phyloP scores from a whole-genome alignment of 495 filamentous ascomycete genomes.

The Jackrogersella multiformis region DNA sequence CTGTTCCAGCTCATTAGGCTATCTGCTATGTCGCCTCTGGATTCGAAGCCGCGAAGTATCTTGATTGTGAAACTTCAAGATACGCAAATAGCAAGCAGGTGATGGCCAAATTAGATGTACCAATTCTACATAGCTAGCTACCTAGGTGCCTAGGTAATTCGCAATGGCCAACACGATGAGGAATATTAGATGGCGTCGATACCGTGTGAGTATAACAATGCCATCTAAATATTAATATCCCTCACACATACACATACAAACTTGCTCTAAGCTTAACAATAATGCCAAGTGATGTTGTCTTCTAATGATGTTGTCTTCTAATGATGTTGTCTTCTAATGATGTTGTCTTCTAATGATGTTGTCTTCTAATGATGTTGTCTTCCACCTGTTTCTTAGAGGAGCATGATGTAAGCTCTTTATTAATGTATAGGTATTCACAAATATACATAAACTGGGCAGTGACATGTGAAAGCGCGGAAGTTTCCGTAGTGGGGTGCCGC shows the following conservation, averaged over 20 bases:
- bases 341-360: too few relatives aligned
- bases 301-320: too few relatives aligned
- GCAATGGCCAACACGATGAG: neutral
- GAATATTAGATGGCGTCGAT: neutral
- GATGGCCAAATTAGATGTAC: too few relatives aligned
- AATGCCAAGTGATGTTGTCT: too few relatives aligned
- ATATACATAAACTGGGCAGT: constrained; percentile 1
- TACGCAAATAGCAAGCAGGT: neutral
- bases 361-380: too few relatives aligned
- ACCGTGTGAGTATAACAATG: neutral
- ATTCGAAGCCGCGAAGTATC: neutral
- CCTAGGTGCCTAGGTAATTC: neutral
- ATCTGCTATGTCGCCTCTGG: neutral
- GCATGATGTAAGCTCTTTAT: neutral
- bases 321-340: too few relatives aligned
- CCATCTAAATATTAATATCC: too few relatives aligned
- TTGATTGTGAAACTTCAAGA: neutral
- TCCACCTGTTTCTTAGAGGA: neutral
- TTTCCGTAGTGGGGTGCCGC: constrained; percentile 26
- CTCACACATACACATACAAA: too few relatives aligned
- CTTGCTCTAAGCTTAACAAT: too few relatives aligned
- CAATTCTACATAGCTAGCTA: too few relatives aligned
- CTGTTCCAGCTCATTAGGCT: neutral
- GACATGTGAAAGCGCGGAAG: constrained; percentile 48
- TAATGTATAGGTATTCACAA: neutral